Evolutionary conservation across 2,329 filamentous ascomycete genomes (phyloP).

Genomic region (Didymella pomorum): DNA sequence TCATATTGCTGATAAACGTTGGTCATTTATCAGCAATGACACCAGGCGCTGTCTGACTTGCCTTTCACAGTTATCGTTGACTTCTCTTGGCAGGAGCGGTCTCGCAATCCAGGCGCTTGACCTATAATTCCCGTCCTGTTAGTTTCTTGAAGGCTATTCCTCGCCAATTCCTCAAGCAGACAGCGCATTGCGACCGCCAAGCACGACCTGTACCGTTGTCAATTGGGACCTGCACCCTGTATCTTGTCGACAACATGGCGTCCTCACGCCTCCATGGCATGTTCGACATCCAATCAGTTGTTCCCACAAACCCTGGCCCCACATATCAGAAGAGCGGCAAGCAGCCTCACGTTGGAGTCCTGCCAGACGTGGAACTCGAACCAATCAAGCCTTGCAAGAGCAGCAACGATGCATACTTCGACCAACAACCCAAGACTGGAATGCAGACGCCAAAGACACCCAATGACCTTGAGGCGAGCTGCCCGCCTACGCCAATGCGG

Average conservation of each 20-base stretch:
- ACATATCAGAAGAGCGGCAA: conserved; percentile 41
- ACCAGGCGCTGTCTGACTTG: conserved; percentile 10
- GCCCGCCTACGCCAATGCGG: conserved; percentile 57
- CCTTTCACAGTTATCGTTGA: conserved; percentile 21
- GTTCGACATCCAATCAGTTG: conserved; percentile 53
- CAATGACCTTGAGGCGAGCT: conserved; percentile 63
- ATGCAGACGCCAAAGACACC: conserved; percentile 44
- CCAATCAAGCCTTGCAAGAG: conserved; percentile 32
- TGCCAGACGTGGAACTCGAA: conserved; percentile 49
- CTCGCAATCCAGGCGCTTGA: background rate
- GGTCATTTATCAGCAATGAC: conserved; percentile 39
- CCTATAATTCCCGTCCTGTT: background rate
- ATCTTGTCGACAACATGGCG: conserved; percentile 42
- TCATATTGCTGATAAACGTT: background rate
- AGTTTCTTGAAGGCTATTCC: no score
- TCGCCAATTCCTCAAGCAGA: background rate
- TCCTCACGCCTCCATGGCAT: conserved; percentile 50
- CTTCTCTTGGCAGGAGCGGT: background rate
- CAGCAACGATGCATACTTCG: conserved; percentile 21
- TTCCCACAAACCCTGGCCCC: conserved; percentile 48
- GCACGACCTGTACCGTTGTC: background rate
- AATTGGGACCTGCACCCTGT: background rate
- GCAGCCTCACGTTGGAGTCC: conserved; percentile 28
- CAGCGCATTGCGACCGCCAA: background rate
- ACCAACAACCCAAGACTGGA: conserved; percentile 22